Base-by-base conservation (phyloP, 2,329 filamentous ascomycete genomes). In the Penicillium aurantiogriseum region DNA sequence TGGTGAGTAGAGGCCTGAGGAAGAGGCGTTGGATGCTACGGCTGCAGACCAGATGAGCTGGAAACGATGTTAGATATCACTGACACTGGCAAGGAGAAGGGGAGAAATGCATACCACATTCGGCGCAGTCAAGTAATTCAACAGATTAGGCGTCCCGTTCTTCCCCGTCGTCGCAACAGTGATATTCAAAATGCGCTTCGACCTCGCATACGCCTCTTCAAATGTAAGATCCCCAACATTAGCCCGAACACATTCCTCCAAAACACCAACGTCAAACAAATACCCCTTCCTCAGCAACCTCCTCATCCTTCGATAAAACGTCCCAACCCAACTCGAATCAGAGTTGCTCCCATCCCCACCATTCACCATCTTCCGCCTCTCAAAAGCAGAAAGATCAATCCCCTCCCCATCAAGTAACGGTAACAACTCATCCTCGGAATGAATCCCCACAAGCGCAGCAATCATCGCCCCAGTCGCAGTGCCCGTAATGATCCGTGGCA, bases 171-270 rank as follows among this genome's bases (percentile, higher is more conserved):
- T 90, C 0, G 90, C 89, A 23, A 97, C 88, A 0, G 92, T 96
- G 63, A 97, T 97, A 71, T 97, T 97, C 65, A 97, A 79, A 4
- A 96, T 87, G 50, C 91, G 82, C 70, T 94, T 94, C 39, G 91
- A 96, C 60, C 86, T 85, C 51, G 87, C 84, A 69, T 92, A 96
- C 0, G 93, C 93, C 76, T 97, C 93, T 73, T 95, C 91, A 69
- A 97, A 97, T 0, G 92, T 97, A 60, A 96, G 72, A 67, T 96
- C 89, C 10, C 92, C 92, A 15, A 96, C 87, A 64, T 96, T 96
- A 15, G 88, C 86, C 56, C 88, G 84, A 15, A 97, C 88, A 64
- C 91, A 93, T 57, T 92, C 85, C 70, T 95, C 91, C 45, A 97
- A 77, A 10, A 95, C 88, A 40, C 83, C 85, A 4, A 91, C 85